Conservation (phyloP, 73 alveolate genomes). For the Effrenium voratum region DNA sequence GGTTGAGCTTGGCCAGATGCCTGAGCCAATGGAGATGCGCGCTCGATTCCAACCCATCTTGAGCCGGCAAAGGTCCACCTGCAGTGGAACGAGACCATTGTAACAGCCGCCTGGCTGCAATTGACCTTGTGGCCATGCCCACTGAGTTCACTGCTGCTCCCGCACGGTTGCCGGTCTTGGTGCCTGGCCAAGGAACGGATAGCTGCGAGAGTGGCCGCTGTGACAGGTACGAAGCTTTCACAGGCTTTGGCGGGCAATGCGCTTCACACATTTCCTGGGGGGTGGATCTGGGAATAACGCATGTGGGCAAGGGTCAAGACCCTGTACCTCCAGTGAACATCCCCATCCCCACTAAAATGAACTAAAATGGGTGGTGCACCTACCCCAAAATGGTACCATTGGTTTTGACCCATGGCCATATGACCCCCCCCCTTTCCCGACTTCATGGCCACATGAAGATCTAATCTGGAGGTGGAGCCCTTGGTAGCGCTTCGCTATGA, state of each 20-base stretch:
- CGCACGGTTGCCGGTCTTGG: not conserved
- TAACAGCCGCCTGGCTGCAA: not conserved
- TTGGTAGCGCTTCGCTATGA: slow-evolving; percentile 66
- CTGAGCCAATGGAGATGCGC: too few relatives aligned
- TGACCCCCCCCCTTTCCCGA: not conserved
- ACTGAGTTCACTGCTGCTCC: not conserved
- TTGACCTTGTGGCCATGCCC: not conserved
- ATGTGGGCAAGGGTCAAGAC: too few relatives aligned
- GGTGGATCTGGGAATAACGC: too few relatives aligned
- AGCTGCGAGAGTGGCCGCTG: slow-evolving; percentile 81
- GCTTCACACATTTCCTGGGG: too few relatives aligned
- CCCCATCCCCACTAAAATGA: too few relatives aligned
- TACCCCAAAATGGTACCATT: not conserved
- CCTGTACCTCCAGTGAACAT: too few relatives aligned
- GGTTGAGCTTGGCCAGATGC: too few relatives aligned
- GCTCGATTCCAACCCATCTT: too few relatives aligned
- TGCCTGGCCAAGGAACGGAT: slow-evolving; percentile 42
- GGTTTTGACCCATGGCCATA: not conserved
- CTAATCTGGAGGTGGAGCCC: slow-evolving; percentile 43
- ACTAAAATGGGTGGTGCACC: too few relatives aligned
- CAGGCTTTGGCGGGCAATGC: too few relatives aligned
- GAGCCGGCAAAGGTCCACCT: slow-evolving; percentile 38
- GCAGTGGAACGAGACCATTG: slow-evolving; percentile 83
- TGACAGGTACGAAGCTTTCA: slow-evolving; percentile 28
- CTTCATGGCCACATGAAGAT: not conserved